These are phyloP conservation scores for Dryadomyces quercivorus DNA, from an alignment of 2,329 filamentous ascomycete genomes.

Conservation along the genomic window DNA sequence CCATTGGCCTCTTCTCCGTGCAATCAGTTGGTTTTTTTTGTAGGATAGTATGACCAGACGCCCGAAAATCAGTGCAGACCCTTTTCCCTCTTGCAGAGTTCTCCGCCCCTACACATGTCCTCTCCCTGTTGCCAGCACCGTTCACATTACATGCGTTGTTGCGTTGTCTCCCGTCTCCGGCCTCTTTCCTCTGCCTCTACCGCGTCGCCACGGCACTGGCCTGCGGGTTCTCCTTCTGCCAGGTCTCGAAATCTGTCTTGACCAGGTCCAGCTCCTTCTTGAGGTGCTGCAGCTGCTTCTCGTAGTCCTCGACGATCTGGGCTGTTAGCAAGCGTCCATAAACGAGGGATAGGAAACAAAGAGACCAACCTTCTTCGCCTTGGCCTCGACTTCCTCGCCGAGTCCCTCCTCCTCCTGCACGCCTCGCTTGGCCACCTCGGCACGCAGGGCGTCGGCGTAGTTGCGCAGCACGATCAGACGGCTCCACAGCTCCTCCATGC, in stretches of 20 bases:
- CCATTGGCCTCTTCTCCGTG: too few species aligned
- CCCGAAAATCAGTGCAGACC: too few species aligned
- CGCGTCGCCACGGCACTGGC: too few species aligned
- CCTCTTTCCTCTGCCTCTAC: too few species aligned
- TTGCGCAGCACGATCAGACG: constrained; percentile 63
- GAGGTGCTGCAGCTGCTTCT: constrained; percentile 66
- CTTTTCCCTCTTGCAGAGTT: too few species aligned
- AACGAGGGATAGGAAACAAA: not conserved
- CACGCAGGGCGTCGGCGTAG: constrained; percentile 58
- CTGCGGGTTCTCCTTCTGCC: constrained; percentile 34
- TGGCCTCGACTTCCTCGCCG: constrained; percentile 57
- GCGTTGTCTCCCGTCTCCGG: too few species aligned
- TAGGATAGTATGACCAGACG: too few species aligned
- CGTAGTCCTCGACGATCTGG: constrained; percentile 69
- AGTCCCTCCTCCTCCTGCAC: constrained; percentile 43
- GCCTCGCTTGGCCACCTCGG: constrained; percentile 59
- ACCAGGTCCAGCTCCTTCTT: constrained; percentile 58
- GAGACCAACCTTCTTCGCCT: constrained; percentile 63
- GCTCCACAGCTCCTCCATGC: constrained; percentile 79
- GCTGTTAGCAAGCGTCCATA: constrained; percentile 12
- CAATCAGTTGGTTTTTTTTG: too few species aligned
- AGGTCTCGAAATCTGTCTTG: constrained; percentile 42
- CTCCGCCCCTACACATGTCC: not conserved
- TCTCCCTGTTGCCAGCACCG: too few species aligned
- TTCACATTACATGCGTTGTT: too few species aligned